Evolutionary conservation across 148 eudicot species (phyloP).

Genomic region (Spergularia bocconei): DNA sequence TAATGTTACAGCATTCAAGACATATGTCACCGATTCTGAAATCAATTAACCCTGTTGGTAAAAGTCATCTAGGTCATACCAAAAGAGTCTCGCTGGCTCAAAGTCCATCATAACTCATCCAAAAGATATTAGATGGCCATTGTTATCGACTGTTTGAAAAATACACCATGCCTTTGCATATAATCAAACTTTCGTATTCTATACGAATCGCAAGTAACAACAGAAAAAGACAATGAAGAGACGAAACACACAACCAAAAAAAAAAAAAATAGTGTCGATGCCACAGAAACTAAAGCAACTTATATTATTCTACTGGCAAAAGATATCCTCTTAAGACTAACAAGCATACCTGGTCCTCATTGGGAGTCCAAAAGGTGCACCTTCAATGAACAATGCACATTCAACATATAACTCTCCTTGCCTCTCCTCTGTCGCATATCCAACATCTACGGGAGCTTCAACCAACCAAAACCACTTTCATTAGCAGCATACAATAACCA

Average conservation of each 20-base stretch:
- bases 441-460: constrained; percentile 51
- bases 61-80: constrained; percentile 8
- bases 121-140: background rate
- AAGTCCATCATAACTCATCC: background rate
- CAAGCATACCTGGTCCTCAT: constrained; percentile 71
- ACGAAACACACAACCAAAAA: background rate
- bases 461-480: constrained; percentile 10
- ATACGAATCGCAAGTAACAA: background rate
- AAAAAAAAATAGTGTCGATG: background rate
- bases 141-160: background rate
- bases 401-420: constrained; percentile 79
- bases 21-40: background rate
- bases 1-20: background rate
- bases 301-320: background rate
- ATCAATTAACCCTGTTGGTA: background rate
- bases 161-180: background rate
- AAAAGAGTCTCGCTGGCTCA: background rate
- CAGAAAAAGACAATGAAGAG: background rate
- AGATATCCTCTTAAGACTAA: background rate
- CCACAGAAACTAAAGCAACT: background rate
- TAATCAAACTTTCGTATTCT: background rate
- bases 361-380: constrained; percentile 93
- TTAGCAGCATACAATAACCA: background rate
- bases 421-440: constrained; percentile 59
- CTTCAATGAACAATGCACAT: constrained; percentile 84